A percentile compares a stretch with the other conserved stretches of the same genome.
Evolutionary conservation across 169 alveolate species (phyloP).

Genomic region (Cryptosporidium sp.): DNA sequence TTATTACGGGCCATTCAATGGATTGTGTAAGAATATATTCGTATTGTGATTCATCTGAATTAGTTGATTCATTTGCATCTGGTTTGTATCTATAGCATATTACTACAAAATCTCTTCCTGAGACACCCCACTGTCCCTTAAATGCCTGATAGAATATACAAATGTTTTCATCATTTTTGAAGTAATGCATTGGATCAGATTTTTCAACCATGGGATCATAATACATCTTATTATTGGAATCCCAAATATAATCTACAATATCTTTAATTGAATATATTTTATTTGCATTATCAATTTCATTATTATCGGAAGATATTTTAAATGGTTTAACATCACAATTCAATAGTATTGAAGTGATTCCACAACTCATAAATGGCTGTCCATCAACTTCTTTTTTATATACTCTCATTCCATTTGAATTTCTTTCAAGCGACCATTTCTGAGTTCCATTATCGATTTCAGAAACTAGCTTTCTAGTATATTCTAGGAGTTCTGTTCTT

Average conservation of each 20-base stretch:
- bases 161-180: slow-evolving; percentile 50
- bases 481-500: slow-evolving; percentile 22
- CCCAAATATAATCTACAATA: slow-evolving; percentile 74
- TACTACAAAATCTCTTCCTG: slow-evolving; percentile 74
- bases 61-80: background rate
- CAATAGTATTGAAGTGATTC: slow-evolving; percentile 42
- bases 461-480: slow-evolving; percentile 24
- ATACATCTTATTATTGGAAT: slow-evolving; percentile 52
- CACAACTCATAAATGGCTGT: slow-evolving; percentile 74
- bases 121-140: slow-evolving; percentile 76
- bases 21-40: slow-evolving; percentile 70
- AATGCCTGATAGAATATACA: slow-evolving; percentile 72
- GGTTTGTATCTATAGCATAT: slow-evolving; percentile 63
- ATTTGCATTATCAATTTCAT: background rate
- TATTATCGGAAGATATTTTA: background rate
- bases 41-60: slow-evolving; percentile 41
- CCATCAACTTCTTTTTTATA: slow-evolving; percentile 45
- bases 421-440: slow-evolving; percentile 69
- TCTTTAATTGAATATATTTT: slow-evolving; percentile 36
- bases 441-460: slow-evolving; percentile 59
- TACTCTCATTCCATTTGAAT: slow-evolving; percentile 58
- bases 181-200: slow-evolving; percentile 60
- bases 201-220: slow-evolving; percentile 74
- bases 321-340: background rate
- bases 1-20: slow-evolving; percentile 60